phyloP scores from a whole-genome alignment of 257 asterid species.

The Solanum chaucha region DNA sequence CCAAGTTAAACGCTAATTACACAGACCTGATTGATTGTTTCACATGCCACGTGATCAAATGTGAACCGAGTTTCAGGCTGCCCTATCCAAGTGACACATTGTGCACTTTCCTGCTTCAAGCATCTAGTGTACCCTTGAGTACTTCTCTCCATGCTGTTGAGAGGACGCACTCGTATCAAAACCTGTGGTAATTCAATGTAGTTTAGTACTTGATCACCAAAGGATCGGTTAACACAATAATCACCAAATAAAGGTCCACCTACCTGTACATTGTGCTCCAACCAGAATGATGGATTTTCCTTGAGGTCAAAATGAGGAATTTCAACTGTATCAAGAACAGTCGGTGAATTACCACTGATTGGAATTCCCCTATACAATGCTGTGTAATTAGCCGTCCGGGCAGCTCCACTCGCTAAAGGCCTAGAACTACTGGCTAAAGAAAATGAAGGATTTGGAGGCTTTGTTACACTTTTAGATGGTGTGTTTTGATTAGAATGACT shows the following conservation, averaged over 20 bases:
- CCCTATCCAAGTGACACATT: conserved; percentile 84
- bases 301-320: conserved; percentile 83
- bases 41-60: conserved; percentile 95
- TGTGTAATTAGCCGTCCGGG: conserved; percentile 45
- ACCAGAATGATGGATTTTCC: conserved; percentile 91
- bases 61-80: conserved; percentile 89
- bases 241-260: conserved; percentile 5
- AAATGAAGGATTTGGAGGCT: conserved; percentile 59
- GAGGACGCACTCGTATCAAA: conserved; percentile 82
- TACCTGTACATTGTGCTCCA: conserved; percentile 97
- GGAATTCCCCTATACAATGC: conserved; percentile 63
- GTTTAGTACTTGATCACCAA: background rate
- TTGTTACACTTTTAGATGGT: conserved; percentile 79
- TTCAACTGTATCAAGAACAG: conserved; percentile 55
- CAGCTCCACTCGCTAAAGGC: conserved; percentile 37
- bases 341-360: conserved; percentile 26
- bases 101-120: conserved; percentile 88
- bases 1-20: background rate
- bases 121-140: conserved; percentile 57
- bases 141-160: conserved; percentile 66
- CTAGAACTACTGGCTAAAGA: conserved; percentile 54
- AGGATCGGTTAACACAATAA: background rate
- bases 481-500: conserved; percentile 72
- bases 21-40: conserved; percentile 74
- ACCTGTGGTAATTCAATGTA: conserved; percentile 35